A percentile compares a stretch with the other conserved stretches of the same genome.
Conservation (phyloP, 1,284 basidiomycete species). For the Ceratobasidium sp. region DNA sequence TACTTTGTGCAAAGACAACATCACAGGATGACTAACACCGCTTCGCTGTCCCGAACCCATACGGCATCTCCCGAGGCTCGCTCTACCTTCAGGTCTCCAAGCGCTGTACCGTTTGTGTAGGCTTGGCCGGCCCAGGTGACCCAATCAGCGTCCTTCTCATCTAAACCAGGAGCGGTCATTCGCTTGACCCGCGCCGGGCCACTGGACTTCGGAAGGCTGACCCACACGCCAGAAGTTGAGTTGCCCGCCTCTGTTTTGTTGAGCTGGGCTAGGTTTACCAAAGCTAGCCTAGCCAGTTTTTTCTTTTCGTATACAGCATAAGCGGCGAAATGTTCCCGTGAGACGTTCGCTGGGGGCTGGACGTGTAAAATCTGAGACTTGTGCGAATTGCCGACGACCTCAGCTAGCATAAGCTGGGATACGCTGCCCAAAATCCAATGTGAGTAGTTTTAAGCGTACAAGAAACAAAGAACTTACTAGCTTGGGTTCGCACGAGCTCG, state of each 20-base stretch:
- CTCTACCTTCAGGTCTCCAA: constrained; percentile 33
- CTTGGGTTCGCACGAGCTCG: constrained; percentile 24
- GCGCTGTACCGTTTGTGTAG: constrained; percentile 20
- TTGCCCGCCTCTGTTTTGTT: constrained; percentile 2
- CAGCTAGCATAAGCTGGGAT: constrained; percentile 44
- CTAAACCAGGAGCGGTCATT: constrained; percentile 32
- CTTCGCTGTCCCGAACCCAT: constrained; percentile 40
- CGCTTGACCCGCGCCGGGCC: constrained; percentile 18
- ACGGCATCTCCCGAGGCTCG: background rate
- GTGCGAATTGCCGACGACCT: constrained; percentile 34
- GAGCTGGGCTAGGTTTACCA: constrained; percentile 42
- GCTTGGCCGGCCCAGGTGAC: constrained; percentile 44
- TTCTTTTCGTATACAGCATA: constrained; percentile 43
- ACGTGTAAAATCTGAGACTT: constrained; percentile 20
- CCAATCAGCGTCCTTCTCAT: constrained; percentile 18
- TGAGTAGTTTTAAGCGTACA: background rate
- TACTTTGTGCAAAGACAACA: background rate
- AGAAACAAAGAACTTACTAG: background rate
- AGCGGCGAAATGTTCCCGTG: constrained; percentile 27
- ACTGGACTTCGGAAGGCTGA: background rate
- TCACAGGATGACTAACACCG: constrained; percentile 42
- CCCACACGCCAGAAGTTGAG: constrained; percentile 7
- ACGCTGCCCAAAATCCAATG: background rate
- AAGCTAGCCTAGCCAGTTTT: constrained; percentile 31
- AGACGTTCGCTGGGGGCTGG: constrained; percentile 15